Evolutionary conservation across 2,329 filamentous ascomycete species (phyloP).

Genomic region (Penicillium sp.): DNA sequence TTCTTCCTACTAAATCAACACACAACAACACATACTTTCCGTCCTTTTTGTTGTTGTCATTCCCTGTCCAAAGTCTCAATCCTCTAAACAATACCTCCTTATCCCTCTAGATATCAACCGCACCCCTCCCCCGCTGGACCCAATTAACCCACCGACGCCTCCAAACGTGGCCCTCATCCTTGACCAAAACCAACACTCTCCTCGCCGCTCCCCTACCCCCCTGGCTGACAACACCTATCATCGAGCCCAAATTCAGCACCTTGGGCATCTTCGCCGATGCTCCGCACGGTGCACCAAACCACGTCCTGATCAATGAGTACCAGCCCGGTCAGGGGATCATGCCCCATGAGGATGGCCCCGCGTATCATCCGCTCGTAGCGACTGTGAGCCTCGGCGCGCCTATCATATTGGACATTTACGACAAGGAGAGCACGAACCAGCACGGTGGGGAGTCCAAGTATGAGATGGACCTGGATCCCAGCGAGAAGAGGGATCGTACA

Average conservation of each 20-base stretch:
- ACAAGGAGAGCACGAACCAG: slow-evolving; percentile 33
- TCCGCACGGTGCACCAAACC: slow-evolving; percentile 73
- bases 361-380: slow-evolving; percentile 82
- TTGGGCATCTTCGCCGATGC: slow-evolving; percentile 54
- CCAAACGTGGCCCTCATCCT: slow-evolving; percentile 81
- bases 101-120: slow-evolving; percentile 42
- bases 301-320: slow-evolving; percentile 93
- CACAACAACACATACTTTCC: too few species aligned
- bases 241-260: slow-evolving; percentile 48
- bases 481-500: not conserved
- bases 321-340: slow-evolving; percentile 85
- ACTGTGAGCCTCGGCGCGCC: slow-evolving; percentile 79
- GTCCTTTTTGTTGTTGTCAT: too few species aligned
- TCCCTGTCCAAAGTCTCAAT: too few species aligned
- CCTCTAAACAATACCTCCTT: not conserved
- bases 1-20: too few species aligned
- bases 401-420: slow-evolving; percentile 71
- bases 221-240: slow-evolving; percentile 67
- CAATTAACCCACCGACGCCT: slow-evolving; percentile 80
- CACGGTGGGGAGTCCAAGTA: not conserved
- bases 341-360: slow-evolving; percentile 87
- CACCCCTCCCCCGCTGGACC: slow-evolving; percentile 75
- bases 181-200: slow-evolving; percentile 68
- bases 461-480: slow-evolving; percentile 2
- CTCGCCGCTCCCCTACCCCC: slow-evolving; percentile 63